Percentiles rank a stretch among this genome's conserved stretches.
These are phyloP conservation scores for Aspergillus caelatus DNA, from an alignment of 2,329 filamentous ascomycete species.

Conservation along the genomic window DNA sequence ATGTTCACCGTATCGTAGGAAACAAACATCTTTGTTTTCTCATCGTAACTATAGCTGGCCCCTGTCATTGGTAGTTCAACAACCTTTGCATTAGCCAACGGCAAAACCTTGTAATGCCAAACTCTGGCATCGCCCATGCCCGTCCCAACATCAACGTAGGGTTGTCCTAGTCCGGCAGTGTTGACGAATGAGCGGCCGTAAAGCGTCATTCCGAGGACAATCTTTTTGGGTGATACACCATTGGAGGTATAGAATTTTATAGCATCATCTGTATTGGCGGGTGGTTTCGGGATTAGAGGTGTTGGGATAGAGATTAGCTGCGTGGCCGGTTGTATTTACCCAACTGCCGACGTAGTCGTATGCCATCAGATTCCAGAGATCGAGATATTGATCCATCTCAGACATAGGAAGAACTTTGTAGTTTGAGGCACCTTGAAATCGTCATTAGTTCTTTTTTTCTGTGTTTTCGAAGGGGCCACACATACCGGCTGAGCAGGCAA, in stretches of 20 bases:
- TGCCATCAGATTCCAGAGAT: constrained; percentile 69
- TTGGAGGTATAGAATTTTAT: constrained; percentile 69
- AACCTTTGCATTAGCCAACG: constrained; percentile 66
- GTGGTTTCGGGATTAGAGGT: constrained; percentile 63
- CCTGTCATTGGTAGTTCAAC: constrained; percentile 61
- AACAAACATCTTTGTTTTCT: constrained; percentile 63
- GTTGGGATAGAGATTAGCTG: constrained; percentile 74
- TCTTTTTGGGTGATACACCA: constrained; percentile 69
- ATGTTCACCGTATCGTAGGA: constrained; percentile 74
- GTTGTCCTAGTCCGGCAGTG: constrained; percentile 72
- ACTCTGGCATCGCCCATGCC: constrained; percentile 85
- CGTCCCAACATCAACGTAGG: constrained; percentile 72
- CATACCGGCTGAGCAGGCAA: constrained; percentile 49
- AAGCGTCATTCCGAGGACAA: constrained; percentile 88
- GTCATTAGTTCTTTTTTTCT: constrained; percentile 3
- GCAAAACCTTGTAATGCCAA: constrained; percentile 86
- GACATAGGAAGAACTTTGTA: constrained; percentile 48
- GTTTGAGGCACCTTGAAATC: constrained; percentile 40
- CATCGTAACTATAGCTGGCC: constrained; percentile 75
- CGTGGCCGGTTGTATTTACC: constrained; percentile 73
- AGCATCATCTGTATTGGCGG: constrained; percentile 74
- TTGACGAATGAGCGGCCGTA: constrained; percentile 84
- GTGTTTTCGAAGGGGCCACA: neutral
- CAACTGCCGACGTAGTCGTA: constrained; percentile 86
- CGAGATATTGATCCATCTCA: constrained; percentile 51